phyloP scores from a whole-genome alignment of 768 basidiomycete genomes.

The Hygrophorus pudorinus region DNA sequence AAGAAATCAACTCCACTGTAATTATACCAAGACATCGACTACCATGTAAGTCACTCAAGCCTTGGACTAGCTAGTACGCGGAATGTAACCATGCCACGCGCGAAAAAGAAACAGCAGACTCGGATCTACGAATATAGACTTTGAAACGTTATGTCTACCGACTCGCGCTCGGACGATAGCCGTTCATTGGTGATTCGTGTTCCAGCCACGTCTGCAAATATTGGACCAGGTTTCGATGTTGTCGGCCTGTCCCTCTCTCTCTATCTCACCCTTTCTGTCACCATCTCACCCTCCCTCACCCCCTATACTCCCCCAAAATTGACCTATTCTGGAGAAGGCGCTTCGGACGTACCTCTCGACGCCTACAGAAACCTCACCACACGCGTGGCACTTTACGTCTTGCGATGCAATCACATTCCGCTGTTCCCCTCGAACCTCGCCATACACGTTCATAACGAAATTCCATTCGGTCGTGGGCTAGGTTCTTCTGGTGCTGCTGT shows the following conservation, averaged over 20 bases:
- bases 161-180: constrained; percentile 14
- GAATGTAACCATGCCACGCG: too few relatives aligned
- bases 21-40: too few relatives aligned
- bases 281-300: constrained; percentile 16
- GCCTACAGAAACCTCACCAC: constrained; percentile 96
- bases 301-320: constrained; percentile 46
- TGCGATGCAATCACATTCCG: constrained; percentile 75
- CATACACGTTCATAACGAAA: constrained; percentile 82
- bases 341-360: constrained; percentile 83
- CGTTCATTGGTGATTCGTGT: constrained; percentile 64
- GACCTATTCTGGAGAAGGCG: constrained; percentile 81
- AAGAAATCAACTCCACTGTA: too few relatives aligned
- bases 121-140: too few relatives aligned
- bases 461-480: constrained; percentile 95
- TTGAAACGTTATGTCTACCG: too few relatives aligned
- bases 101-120: too few relatives aligned
- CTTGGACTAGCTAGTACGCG: too few relatives aligned
- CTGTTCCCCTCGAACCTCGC: constrained; percentile 68
- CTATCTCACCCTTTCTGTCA: constrained; percentile 49
- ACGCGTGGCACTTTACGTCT: constrained; percentile 92
- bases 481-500: constrained; percentile 99
- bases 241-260: constrained; percentile 95
- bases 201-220: constrained; percentile 97
- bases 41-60: too few relatives aligned
- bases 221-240: constrained; percentile 98